phyloP scores from a whole-genome alignment of 768 basidiomycete species.

The Clitopilus passeckerianus region DNA sequence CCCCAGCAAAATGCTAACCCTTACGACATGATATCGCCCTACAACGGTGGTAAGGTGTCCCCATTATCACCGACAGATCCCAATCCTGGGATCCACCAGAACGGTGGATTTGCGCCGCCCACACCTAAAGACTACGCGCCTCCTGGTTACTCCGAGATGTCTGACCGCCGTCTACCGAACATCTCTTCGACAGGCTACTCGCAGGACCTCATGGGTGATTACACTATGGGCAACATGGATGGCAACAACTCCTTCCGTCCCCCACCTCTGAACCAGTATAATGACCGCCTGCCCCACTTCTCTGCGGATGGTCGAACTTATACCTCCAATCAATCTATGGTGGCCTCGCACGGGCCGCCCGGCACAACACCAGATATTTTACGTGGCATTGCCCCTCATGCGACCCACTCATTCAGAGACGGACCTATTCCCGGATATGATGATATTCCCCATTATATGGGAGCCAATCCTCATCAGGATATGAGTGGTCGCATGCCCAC shows the following conservation, averaged over 20 bases:
- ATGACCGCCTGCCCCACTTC: slow-evolving; percentile 54
- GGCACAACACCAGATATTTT: slow-evolving; percentile 37
- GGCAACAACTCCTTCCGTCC: slow-evolving; percentile 42
- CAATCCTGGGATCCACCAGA: slow-evolving; percentile 50
- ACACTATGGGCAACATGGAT: slow-evolving; percentile 44
- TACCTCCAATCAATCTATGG: background rate
- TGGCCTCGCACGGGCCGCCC: background rate
- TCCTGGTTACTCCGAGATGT: slow-evolving; percentile 52
- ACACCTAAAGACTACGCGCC: slow-evolving; percentile 55
- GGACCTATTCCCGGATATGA: slow-evolving; percentile 47
- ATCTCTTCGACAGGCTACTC: slow-evolving; percentile 42
- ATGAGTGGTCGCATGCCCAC: slow-evolving; percentile 57
- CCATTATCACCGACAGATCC: slow-evolving; percentile 69
- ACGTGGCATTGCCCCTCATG: slow-evolving; percentile 67
- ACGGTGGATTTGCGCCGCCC: slow-evolving; percentile 43
- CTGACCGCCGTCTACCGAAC: slow-evolving; percentile 54
- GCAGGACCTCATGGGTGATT: slow-evolving; percentile 63
- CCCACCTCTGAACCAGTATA: slow-evolving; percentile 51
- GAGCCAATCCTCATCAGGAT: slow-evolving; percentile 47
- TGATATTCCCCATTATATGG: slow-evolving; percentile 55
- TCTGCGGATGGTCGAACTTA: background rate
- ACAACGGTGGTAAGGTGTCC: slow-evolving; percentile 71
- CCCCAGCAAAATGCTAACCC: slow-evolving; percentile 44
- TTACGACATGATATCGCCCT: slow-evolving; percentile 68
- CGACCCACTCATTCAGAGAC: slow-evolving; percentile 61